Evolutionary conservation across 768 basidiomycete genomes (phyloP), one percentile per base, ranked within the genome.

Genomic region (Pisolithus tinctorius): DNA sequence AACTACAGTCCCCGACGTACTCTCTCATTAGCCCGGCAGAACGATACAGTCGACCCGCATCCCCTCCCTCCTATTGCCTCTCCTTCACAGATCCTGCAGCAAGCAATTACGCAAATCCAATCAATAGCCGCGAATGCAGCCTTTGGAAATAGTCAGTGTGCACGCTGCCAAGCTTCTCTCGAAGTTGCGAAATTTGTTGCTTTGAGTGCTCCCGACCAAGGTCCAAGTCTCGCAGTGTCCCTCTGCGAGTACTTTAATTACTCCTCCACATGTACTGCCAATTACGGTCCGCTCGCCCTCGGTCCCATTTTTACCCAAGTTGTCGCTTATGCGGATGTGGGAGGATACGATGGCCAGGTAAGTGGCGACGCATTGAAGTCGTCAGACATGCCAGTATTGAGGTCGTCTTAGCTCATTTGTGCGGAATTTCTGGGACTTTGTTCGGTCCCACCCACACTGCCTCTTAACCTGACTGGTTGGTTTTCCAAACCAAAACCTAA

Each of bases 401-500:
- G 39, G 14, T 10, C n/a, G 30, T 48, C 41, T 48, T 46, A 82
- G 83, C 67, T 76, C 39, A 62, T 85, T 43, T 87, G 84, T 63
- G 67, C 80, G 39, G 78, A 80, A 62, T 83, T 86, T 63, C 63
- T 83, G 13, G 51, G 63, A 16, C 57, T 78, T 51, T 87, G 86
- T 59, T 68, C 83, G 4, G 67, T 74, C 17, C 81, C 84, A 8
- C 71, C 77, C 0, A 77, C 84, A 1, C 66, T 80, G 6, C 73
- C 83, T 4, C 71, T 90, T 56, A 76, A 90, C 60, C 60, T 83
- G 31, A 82, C 78, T 1, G 69, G 69, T 11, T 89, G 86, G 83
- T 90, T 89, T 66, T 71, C 77, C 27, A 89, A 86, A 64, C 84
- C 86, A 3, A 90, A 89, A 62, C 87, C 87, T 1, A 74, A 76